phyloP scores from a whole-genome alignment of 2,329 filamentous ascomycete genomes.

The Pseudocercospora cruenta region DNA sequence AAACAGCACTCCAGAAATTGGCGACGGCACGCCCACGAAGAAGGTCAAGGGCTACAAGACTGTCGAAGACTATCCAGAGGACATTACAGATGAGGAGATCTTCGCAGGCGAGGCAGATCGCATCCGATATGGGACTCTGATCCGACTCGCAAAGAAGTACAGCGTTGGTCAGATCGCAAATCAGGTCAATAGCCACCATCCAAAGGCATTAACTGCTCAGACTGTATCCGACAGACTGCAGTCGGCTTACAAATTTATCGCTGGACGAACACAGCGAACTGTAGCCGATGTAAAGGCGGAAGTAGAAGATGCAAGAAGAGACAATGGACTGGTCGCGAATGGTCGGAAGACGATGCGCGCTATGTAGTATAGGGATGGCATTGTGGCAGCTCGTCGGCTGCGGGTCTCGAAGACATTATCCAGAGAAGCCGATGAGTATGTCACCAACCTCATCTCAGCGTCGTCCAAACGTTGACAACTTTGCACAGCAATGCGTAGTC shows the following conservation, averaged over 20 bases:
- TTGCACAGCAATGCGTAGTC: neutral
- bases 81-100: constrained; percentile 12
- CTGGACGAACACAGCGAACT: constrained; percentile 2
- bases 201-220: constrained; percentile 8
- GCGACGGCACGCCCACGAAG: constrained; percentile 1
- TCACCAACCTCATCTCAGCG: neutral
- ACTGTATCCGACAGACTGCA: constrained; percentile 3
- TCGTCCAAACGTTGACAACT: neutral
- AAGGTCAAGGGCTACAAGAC: constrained; percentile 9
- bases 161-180: constrained; percentile 6
- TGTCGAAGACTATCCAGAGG: neutral
- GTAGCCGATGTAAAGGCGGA: constrained; percentile 5
- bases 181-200: constrained; percentile 4
- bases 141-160: constrained; percentile 11
- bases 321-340: constrained; percentile 8
- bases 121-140: constrained; percentile 7
- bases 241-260: constrained; percentile 8
- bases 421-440: neutral
- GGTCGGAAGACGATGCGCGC: neutral
- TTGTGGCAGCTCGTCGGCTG: neutral
- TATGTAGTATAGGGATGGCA: neutral
- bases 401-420: neutral
- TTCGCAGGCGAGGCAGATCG: constrained; percentile 9
- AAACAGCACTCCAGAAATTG: constrained; percentile 1
- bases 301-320: constrained; percentile 3